These are phyloP conservation scores for Phaeophleospora eucalypticola DNA, from an alignment of 2,329 filamentous ascomycete species.

Conservation along the genomic window DNA sequence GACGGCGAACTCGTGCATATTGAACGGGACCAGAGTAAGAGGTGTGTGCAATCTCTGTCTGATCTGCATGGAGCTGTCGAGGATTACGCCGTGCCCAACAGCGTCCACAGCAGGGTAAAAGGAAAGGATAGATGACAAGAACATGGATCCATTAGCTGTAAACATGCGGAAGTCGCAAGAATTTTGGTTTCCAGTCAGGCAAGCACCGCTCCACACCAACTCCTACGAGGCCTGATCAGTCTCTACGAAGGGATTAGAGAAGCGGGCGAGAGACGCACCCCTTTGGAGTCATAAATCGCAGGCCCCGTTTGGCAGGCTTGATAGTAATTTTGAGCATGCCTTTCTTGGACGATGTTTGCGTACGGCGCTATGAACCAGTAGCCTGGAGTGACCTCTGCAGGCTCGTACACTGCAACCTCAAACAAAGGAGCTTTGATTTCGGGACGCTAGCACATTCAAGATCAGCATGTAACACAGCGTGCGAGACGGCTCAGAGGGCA, in stretches of 20 bases:
- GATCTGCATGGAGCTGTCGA: slow-evolving; percentile 4
- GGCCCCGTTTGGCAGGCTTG: slow-evolving; percentile 7
- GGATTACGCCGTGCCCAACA: slow-evolving; percentile 8
- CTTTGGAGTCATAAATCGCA: slow-evolving; percentile 5
- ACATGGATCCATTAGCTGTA: slow-evolving; percentile 4
- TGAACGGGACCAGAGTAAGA: background rate
- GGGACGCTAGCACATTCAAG: background rate
- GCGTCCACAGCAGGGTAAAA: background rate
- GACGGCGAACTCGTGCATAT: slow-evolving; percentile 40
- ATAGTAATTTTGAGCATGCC: background rate
- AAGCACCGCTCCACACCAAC: slow-evolving; percentile 4
- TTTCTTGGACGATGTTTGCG: slow-evolving; percentile 2
- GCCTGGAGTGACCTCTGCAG: slow-evolving; percentile 11
- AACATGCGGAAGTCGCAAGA: slow-evolving; percentile 11
- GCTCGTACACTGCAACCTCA: slow-evolving; percentile 38
- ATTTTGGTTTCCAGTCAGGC: slow-evolving; percentile 4
- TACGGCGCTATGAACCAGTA: slow-evolving; percentile 18
- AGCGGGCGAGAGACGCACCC: background rate
- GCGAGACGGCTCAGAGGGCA: no score
- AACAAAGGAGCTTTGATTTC: slow-evolving; percentile 37
- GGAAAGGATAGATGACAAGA: slow-evolving; percentile 6
- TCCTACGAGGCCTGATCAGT: background rate
- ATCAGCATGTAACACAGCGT: no score
- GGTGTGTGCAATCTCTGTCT: background rate
- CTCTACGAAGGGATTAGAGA: background rate